Percentiles rank a stretch among this genome's conserved stretches.
Evolutionary conservation across 2,329 filamentous ascomycete species (phyloP).

Genomic region (Pyricularia sp.): DNA sequence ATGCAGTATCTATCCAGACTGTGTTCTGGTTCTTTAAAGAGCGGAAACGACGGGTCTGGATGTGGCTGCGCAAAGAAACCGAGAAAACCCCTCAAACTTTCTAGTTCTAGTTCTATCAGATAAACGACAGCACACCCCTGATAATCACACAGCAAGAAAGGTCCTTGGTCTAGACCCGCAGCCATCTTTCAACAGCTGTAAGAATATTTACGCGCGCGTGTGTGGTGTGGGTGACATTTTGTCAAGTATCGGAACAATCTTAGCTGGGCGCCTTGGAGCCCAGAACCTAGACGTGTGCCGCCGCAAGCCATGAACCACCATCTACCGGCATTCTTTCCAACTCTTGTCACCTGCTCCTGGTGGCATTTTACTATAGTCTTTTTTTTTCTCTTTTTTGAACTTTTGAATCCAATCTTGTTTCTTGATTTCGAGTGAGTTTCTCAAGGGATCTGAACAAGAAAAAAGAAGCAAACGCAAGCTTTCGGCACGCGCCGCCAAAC

Average conservation of each 20-base stretch:
- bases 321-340: background rate
- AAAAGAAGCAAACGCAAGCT: background rate
- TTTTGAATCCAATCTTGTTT: background rate
- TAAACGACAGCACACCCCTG: too few species aligned
- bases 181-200: background rate
- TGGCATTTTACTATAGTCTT: background rate
- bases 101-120: too few species aligned
- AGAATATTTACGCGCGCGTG: background rate
- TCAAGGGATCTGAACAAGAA: background rate
- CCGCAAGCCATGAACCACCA: background rate
- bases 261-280: background rate
- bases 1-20: background rate
- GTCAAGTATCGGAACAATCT: background rate
- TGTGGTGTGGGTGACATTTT: background rate
- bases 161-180: background rate
- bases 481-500: background rate
- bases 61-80: background rate
- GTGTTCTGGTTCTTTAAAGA: background rate
- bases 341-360: background rate
- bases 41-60: background rate
- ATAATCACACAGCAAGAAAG: too few species aligned
- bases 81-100: background rate
- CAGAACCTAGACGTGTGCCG: background rate
- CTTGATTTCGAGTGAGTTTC: background rate
- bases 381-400: too few species aligned